Conservation (phyloP, 2,329 filamentous ascomycete species). For the Alternaria sp. region DNA sequence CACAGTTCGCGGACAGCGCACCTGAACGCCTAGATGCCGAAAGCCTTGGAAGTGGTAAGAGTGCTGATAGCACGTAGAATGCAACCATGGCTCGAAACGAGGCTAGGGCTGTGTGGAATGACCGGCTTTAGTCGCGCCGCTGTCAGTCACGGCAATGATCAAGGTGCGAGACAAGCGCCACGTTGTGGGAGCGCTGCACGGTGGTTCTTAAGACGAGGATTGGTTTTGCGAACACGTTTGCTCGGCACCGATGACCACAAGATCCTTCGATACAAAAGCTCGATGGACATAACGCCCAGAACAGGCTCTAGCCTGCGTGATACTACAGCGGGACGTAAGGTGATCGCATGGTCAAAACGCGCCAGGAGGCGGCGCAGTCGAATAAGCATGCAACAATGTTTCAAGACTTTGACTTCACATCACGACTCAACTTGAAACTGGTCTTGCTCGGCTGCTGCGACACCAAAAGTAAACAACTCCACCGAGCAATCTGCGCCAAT, state of each 20-base stretch:
- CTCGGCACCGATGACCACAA: neutral
- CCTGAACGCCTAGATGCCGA: neutral
- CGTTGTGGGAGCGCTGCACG: neutral
- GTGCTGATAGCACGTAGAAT: neutral
- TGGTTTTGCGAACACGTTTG: neutral
- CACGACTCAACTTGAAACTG: neutral
- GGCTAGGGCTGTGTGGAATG: conserved; percentile 2
- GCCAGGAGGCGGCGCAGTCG: neutral
- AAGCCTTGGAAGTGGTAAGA: neutral
- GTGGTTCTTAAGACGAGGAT: neutral
- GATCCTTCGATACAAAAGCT: neutral
- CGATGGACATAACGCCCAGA: neutral
- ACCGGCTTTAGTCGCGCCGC: neutral
- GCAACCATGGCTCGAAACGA: neutral
- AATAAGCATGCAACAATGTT: neutral
- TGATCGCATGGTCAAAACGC: neutral
- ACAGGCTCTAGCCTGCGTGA: neutral
- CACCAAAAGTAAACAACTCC: neutral
- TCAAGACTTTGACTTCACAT: neutral
- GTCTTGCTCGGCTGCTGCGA: neutral
- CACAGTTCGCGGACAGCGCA: neutral
- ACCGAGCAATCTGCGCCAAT: neutral
- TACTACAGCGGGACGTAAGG: neutral
- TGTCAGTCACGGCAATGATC: neutral
- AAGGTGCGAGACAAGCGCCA: neutral